Evolutionary conservation across 192 early-diverging fungal species (phyloP), one percentile per base, ranked within the genome.

Genomic region (Podila epicladia): DNA sequence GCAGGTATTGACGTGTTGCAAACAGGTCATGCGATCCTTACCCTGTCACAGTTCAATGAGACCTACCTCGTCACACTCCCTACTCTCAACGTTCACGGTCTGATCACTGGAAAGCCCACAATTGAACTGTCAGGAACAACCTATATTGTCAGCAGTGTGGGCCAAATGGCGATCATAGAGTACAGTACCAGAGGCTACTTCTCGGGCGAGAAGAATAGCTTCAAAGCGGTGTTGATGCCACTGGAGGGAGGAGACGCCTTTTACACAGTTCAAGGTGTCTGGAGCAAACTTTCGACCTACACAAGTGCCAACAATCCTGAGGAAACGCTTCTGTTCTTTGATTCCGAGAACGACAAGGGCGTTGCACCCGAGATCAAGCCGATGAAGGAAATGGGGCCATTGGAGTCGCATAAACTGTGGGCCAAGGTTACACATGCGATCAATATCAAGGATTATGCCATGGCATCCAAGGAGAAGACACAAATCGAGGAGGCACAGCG

Each of bases 331-430:
- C 9, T 90, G 20, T 87, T 95, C 67, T 88, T 92, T 71, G 92
- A 95, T 73, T 82, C 91, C n/a, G 69, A 75, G 5, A 48, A 78
- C 1, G 72, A 82, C 41, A 83, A 82, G 33, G 88, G 87, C n/a
- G 86, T 93, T 24, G 63, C 82, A 12, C 89, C 92, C 24, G 51
- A 90, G 20, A 83, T 91, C 37, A 74, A 82, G 31, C 85, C 90
- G 57, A 89, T 88, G 71, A 78, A 80, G 1, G 83, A 91, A 62
- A 92, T 93, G 82, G 84, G 83, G 9, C 74, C 66, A 41, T 63
- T 93, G 15, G 93, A 95, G 62, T 92, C 91, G 63, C 92, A 88
- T 48, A 85, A 78, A 7, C 83, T 95, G n/a, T 95, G 93, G 93
- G 63, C 87, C 26, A 83, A 85, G 71, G 92, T 95, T 13, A 84